A percentile compares a stretch with the other conserved stretches of the same genome.
Evolutionary conservation across 306 rosid genomes (phyloP).

Genomic region (Dryas drummondii): DNA sequence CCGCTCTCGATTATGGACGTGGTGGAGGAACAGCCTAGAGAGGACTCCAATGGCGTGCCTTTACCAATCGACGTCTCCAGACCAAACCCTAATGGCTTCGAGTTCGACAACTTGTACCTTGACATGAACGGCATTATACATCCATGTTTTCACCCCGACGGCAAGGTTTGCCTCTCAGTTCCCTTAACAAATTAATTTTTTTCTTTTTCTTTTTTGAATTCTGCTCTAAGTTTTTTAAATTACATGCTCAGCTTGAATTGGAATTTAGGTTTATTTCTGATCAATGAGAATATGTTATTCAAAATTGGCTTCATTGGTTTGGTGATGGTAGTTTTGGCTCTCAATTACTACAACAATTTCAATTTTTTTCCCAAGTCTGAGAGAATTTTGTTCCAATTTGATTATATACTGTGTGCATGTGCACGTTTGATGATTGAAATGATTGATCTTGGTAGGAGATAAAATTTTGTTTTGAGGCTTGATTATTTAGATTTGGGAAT

Average conservation of each 20-base stretch:
- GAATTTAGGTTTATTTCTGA: background rate
- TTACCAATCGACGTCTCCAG: conserved; percentile 53
- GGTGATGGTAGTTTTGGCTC: background rate
- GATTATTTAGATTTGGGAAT: background rate
- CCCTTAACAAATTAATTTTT: background rate
- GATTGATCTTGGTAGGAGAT: background rate
- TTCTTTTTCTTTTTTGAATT: background rate
- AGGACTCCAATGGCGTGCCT: conserved; percentile 30
- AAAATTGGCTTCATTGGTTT: background rate
- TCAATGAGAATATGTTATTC: background rate
- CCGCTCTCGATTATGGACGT: conserved; percentile 78
- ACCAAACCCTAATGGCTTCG: conserved; percentile 90
- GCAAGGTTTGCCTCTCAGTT: conserved; percentile 49
- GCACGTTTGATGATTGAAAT: background rate
- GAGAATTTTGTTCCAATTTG: background rate
- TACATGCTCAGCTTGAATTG: background rate
- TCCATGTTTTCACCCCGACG: conserved; percentile 97
- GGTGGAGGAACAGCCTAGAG: conserved; percentile 59
- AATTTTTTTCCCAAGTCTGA: background rate
- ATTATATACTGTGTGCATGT: background rate
- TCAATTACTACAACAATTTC: background rate
- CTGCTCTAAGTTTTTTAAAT: too few species aligned
- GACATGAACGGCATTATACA: conserved; percentile 97
- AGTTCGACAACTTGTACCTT: conserved; percentile 85
- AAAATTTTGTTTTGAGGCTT: background rate